Percentiles rank a stretch among this genome's conserved stretches.
Conservation (phyloP, 2,329 filamentous ascomycete genomes). For the Pyricularia grisea region DNA sequence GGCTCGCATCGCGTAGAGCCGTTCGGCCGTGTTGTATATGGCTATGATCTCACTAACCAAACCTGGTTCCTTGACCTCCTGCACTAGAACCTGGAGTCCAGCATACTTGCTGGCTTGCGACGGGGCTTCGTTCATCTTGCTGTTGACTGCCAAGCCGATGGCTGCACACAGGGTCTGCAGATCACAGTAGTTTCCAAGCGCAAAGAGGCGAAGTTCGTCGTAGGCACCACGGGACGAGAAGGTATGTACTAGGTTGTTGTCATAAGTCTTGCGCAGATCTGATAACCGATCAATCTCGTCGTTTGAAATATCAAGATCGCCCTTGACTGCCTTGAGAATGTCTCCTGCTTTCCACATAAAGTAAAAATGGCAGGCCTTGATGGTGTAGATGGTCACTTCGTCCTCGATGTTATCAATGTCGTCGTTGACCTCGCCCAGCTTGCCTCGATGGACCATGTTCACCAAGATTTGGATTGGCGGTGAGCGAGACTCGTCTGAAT, state of each 20-base stretch:
- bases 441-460: conserved; percentile 64
- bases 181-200: conserved; percentile 72
- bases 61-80: conserved; percentile 51
- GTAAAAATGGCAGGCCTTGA: conserved; percentile 74
- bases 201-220: conserved; percentile 68
- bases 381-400: conserved; percentile 64
- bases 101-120: conserved; percentile 36
- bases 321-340: conserved; percentile 43
- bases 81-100: conserved; percentile 53
- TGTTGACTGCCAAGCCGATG: conserved; percentile 38
- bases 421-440: conserved; percentile 57
- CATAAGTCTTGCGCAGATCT: conserved; percentile 44
- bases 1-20: conserved; percentile 62
- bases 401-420: conserved; percentile 71
- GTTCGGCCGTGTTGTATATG: conserved; percentile 71
- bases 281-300: conserved; percentile 52
- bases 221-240: conserved; percentile 59
- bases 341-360: conserved; percentile 85
- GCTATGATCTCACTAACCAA: conserved; percentile 60
- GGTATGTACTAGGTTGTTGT: conserved; percentile 55
- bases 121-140: conserved; percentile 12
- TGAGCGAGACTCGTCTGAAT: conserved; percentile 35
- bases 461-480: conserved; percentile 60
- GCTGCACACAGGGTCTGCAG: conserved; percentile 71
- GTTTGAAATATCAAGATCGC: conserved; percentile 45